These are phyloP conservation scores for Rugonectria rugulosa DNA, from an alignment of 2,329 filamentous ascomycete genomes.

Conservation along the genomic window DNA sequence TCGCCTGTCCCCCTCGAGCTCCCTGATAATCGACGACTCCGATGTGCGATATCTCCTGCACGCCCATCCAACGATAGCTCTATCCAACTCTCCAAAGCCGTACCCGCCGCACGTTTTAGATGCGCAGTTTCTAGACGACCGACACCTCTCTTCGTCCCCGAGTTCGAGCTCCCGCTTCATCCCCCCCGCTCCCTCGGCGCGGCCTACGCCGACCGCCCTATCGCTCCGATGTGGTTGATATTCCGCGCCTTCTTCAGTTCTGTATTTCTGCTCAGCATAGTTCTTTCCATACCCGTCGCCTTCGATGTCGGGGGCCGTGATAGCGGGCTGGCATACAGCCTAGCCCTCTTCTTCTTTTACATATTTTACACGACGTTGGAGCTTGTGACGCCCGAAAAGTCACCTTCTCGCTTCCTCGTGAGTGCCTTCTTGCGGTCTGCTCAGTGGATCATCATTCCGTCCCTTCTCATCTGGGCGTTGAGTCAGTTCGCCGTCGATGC, in stretches of 20 bases:
- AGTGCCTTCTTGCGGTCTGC: slow-evolving; percentile 74
- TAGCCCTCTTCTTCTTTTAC: slow-evolving; percentile 89
- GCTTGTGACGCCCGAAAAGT: slow-evolving; percentile 80
- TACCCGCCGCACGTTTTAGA: slow-evolving; percentile 26
- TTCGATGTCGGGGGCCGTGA: slow-evolving; percentile 98
- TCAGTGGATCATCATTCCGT: slow-evolving; percentile 88
- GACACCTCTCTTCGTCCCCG: slow-evolving; percentile 5
- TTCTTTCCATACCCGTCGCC: slow-evolving; percentile 94
- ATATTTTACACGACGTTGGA: slow-evolving; percentile 84
- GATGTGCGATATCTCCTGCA: slow-evolving; percentile 31
- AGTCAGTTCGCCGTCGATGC: slow-evolving; percentile 94
- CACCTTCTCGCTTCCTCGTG: slow-evolving; percentile 76
- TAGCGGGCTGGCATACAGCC: slow-evolving; percentile 91
- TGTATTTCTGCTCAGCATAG: slow-evolving; percentile 88
- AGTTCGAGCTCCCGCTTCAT: slow-evolving; percentile 22
- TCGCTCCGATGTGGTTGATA: slow-evolving; percentile 78
- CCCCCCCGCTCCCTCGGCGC: slow-evolving; percentile 33
- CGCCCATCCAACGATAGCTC: not conserved
- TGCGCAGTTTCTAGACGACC: slow-evolving; percentile 20
- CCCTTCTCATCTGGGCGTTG: slow-evolving; percentile 91
- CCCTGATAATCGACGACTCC: slow-evolving; percentile 20
- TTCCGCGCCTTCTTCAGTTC: slow-evolving; percentile 81
- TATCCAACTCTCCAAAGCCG: slow-evolving; percentile 10
- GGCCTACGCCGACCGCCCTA: slow-evolving; percentile 39
- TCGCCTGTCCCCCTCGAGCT: not conserved